Percentiles rank a stretch among this genome's conserved stretches.
Evolutionary conservation across 2,329 filamentous ascomycete genomes (phyloP).

Genomic region (Cadophora sp.): DNA sequence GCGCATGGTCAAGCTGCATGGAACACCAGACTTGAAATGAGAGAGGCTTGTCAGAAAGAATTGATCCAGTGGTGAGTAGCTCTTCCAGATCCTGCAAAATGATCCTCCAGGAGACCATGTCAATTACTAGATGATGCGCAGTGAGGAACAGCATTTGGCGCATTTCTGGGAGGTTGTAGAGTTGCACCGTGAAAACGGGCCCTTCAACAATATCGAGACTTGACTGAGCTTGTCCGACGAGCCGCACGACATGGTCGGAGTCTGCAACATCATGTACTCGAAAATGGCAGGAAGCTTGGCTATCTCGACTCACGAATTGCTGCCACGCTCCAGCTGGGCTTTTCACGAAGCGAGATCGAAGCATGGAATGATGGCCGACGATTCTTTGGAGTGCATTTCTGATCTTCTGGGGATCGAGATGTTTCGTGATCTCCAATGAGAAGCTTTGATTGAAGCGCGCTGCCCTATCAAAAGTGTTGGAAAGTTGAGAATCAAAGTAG

Average conservation of each 20-base stretch:
- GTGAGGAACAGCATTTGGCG: slow-evolving; percentile 26
- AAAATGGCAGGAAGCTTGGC: not conserved
- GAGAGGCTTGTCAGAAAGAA: not conserved
- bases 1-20: not conserved
- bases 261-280: not conserved
- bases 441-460: not conserved
- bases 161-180: not conserved
- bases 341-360: not conserved
- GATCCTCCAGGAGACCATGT: slow-evolving; percentile 47
- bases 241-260: not conserved
- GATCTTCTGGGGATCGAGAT: not conserved
- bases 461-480: not conserved
- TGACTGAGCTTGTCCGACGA: not conserved
- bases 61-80: not conserved
- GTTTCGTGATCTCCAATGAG: not conserved
- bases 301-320: not conserved
- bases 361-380: not conserved
- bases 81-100: slow-evolving; percentile 47
- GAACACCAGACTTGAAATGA: not conserved
- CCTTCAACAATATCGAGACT: not conserved
- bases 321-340: not conserved
- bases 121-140: slow-evolving; percentile 39
- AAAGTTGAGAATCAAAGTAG: not conserved
- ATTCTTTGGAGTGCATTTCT: not conserved
- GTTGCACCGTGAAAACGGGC: not conserved